Percentiles rank a stretch among this genome's conserved stretches.
Conservation (phyloP, 2,329 filamentous ascomycete genomes). For the Sarocladium strictum region DNA sequence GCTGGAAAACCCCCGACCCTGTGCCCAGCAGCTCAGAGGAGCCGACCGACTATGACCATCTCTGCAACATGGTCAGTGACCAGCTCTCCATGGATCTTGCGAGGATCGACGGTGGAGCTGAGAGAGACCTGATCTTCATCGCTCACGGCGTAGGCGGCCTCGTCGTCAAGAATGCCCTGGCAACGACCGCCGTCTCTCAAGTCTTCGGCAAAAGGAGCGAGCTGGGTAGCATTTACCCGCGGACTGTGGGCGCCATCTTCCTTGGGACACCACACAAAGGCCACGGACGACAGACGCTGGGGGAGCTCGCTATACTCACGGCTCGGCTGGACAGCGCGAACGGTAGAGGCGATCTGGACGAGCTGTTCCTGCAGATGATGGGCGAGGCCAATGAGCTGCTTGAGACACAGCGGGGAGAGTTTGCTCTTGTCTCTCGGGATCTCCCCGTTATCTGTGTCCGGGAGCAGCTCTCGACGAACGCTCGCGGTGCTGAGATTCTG, state of each 20-base stretch:
- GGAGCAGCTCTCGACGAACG: constrained; percentile 2
- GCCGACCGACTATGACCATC: neutral
- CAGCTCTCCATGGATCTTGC: constrained; percentile 8
- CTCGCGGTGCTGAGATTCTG: neutral
- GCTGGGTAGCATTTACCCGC: constrained; percentile 3
- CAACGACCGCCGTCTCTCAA: constrained; percentile 20
- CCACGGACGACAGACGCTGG: neutral
- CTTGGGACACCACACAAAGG: constrained; percentile 5
- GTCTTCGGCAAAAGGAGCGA: constrained; percentile 6
- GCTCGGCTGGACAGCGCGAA: neutral
- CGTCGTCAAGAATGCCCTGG: constrained; percentile 51
- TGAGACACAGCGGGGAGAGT: constrained; percentile 4
- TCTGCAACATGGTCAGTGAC: constrained; percentile 4
- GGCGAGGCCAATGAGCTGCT: neutral
- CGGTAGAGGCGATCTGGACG: neutral
- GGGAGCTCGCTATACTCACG: neutral
- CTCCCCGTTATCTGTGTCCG: constrained; percentile 1
- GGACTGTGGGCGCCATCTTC: neutral
- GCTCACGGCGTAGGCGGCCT: constrained; percentile 57
- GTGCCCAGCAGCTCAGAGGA: neutral
- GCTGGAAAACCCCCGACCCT: neutral
- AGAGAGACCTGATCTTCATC: constrained; percentile 43
- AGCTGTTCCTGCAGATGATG: constrained; percentile 1
- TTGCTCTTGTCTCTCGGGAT: neutral
- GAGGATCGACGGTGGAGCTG: neutral